These are phyloP conservation scores for Prunus dulcis DNA, from an alignment of 306 rosid species.

Conservation along the genomic window DNA sequence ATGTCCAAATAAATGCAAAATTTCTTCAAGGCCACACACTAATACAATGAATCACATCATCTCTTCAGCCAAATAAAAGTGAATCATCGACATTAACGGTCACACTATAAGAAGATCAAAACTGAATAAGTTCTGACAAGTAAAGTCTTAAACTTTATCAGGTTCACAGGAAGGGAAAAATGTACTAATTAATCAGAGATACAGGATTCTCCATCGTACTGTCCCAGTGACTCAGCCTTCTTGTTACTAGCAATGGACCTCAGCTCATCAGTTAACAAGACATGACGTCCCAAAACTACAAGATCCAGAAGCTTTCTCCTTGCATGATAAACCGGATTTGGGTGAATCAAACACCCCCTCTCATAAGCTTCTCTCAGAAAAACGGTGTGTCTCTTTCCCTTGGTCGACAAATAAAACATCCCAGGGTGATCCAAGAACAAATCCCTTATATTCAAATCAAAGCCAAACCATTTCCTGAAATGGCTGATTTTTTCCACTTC, in stretches of 20 bases:
- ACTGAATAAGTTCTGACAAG: neutral
- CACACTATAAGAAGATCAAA: neutral
- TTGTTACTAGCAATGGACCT: slow-evolving; percentile 32
- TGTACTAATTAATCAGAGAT: slow-evolving; percentile 1
- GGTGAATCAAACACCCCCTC: slow-evolving; percentile 67
- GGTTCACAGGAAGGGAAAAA: slow-evolving; percentile 1
- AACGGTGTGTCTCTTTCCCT: slow-evolving; percentile 85
- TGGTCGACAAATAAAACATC: slow-evolving; percentile 47
- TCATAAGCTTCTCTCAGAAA: slow-evolving; percentile 94
- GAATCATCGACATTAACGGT: neutral
- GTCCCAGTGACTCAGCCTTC: slow-evolving; percentile 24
- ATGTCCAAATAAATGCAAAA: neutral
- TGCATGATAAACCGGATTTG: slow-evolving; percentile 73
- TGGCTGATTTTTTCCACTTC: slow-evolving; percentile 79
- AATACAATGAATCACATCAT: neutral
- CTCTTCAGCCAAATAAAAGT: neutral
- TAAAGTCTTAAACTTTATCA: neutral
- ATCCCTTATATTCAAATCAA: slow-evolving; percentile 66
- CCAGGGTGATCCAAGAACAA: slow-evolving; percentile 55
- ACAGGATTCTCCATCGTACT: slow-evolving; percentile 6
- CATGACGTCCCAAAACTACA: slow-evolving; percentile 58
- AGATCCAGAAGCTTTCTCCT: slow-evolving; percentile 85
- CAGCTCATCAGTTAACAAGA: slow-evolving; percentile 41
- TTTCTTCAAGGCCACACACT: neutral
- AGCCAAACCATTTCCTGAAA: slow-evolving; percentile 52